Base-by-base conservation (phyloP, 2,329 filamentous ascomycete species). In the Sarocladiaceae sp. region DNA sequence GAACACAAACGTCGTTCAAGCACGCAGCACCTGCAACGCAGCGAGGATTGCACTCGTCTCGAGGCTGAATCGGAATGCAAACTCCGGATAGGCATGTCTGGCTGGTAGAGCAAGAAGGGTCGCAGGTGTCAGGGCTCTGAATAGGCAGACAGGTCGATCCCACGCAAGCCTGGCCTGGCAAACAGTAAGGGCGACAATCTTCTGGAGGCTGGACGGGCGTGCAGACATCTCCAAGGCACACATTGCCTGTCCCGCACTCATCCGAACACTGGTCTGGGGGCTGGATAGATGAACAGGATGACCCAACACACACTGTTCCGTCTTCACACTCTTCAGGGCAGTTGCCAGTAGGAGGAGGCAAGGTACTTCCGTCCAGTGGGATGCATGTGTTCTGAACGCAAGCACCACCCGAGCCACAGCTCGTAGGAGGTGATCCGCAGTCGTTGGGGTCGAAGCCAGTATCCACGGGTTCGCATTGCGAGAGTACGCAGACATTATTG, bases 121-220 rank as follows among this genome's bases (percentile, higher is more conserved):
- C 20, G 47, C 47, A 50, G 6, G 29, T 50, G 3, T 25, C 6
- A 10, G 15, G n/a, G 18, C 47, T 50, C 33, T 26, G 29, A 15
- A 50, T 25, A n/a, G 47, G 47, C 13, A 50, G 15, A 23, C 47
- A 50, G 3, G 10, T 36, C 3, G 20, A 25, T n/a, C 33, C 31
- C 4, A 50, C 33, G 26, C 47, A 50, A n/a, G 47, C 47, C 13
- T 50, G 47, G 25, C 47, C 47, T 4, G 47, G 47, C 29, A 36
- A 20, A 37, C 47, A 50, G 31, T 50, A 50, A 6, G 47, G 47
- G n/a, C 47, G 47, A 28, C 47, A 50, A 13, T 18, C 20, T 15
- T 29, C 18, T 4, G 47, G 47, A 8, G 29, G 17, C 20, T 36
- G 29, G 5, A 37, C 28, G 10, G 47, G 47, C 29, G 33, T 50